These are phyloP conservation scores for Allodekkera sacchari DNA, from an alignment of 805 yeast species.

Conservation along the genomic window DNA sequence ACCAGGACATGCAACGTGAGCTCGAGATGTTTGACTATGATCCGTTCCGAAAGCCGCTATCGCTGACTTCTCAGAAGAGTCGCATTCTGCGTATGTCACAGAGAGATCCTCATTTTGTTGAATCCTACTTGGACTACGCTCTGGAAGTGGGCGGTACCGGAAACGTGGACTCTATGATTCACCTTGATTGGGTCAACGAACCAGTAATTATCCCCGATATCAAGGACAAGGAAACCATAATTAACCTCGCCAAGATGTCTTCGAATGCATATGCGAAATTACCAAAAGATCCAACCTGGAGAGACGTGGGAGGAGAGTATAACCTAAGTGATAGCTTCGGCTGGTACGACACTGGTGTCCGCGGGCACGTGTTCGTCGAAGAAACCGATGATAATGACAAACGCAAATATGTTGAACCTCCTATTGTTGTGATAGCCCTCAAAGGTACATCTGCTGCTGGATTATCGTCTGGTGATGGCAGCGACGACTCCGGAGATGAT, in stretches of 20 bases:
- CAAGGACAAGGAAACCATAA: conserved; percentile 61
- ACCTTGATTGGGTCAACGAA: conserved; percentile 58
- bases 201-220: conserved; percentile 61
- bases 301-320: conserved; percentile 44
- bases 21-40: neutral
- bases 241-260: conserved; percentile 74
- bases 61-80: neutral
- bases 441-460: conserved; percentile 92
- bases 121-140: conserved; percentile 56
- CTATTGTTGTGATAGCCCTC: conserved; percentile 59
- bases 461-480: conserved; percentile 34
- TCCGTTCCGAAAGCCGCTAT: neutral
- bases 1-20: neutral
- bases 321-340: conserved; percentile 60
- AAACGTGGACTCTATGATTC: conserved; percentile 27
- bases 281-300: conserved; percentile 81
- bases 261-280: conserved; percentile 82
- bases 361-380: conserved; percentile 84
- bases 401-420: neutral
- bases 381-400: conserved; percentile 34
- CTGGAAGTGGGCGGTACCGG: conserved; percentile 29
- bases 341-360: conserved; percentile 76
- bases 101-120: conserved; percentile 54
- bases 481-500: conserved; percentile 32
- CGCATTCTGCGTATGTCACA: conserved; percentile 30